Evolutionary conservation across 2,329 filamentous ascomycete genomes (phyloP), one percentile per base, ranked within the genome.

Genomic region (Calycina marina): DNA sequence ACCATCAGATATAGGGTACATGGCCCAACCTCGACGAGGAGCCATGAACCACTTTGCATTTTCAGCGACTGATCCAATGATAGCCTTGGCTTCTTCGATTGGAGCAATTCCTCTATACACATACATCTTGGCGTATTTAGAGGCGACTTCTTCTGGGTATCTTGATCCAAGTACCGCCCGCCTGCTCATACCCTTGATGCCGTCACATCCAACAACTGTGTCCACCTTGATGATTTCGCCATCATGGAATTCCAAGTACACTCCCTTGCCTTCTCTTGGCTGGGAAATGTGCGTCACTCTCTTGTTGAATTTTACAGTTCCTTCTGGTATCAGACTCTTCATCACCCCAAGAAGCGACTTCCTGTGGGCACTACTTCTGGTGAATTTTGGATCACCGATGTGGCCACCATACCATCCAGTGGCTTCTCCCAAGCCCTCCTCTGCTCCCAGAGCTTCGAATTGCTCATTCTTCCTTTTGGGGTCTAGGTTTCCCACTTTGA

Each of bases 91-190:
- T 11, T 61, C 49, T 1, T 59, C 54, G 61, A 78, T 77, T 0
- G 72, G 68, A 2, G 77, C 58, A 2, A 80, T 50, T 0, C 67
- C 67, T 5, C 75, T 61, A 51, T 74, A 80, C 18, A 68, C 74
- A 50, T 69, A 69, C n/a, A n/a, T n/a, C 39, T 74, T 71, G 18
- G 64, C 57, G 0, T 63, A 63, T 46, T 72, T 78, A 2, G 55
- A 48, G 5, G 45, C 37, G 26, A 43, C 26, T 3, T 34, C 34
- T 24, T 18, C 32, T 15, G 33, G 33, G 28, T 47, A 38, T 25
- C 44, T 30, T 2, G 57, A 47, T 0, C 65, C 67, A 3, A 76
- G 54, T 4, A 78, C 49, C 10, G 68, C 48, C 17, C 62, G 48
- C 5, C 74, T 58, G 3, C 67, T 58, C 3, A 58, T 55, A 1